Conservation (phyloP, 192 early-diverging fungal genomes). For the Coemansia aciculifera region DNA sequence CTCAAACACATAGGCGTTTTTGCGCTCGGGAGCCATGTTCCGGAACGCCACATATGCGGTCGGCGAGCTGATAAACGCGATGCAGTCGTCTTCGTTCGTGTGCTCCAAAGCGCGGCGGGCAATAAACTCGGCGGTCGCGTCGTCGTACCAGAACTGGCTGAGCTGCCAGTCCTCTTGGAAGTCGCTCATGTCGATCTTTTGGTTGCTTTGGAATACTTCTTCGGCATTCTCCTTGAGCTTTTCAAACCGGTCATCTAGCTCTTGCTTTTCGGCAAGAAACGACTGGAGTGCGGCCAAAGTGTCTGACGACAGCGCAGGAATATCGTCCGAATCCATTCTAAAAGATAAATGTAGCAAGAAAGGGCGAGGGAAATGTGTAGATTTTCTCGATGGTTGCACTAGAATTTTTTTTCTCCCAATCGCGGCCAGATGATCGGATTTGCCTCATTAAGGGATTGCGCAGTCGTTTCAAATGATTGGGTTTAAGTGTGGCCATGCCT, state of each 20-base stretch:
- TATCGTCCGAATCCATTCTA: conserved; percentile 30
- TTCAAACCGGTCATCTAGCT: conserved; percentile 63
- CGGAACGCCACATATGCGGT: conserved; percentile 45
- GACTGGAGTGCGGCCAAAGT: conserved; percentile 61
- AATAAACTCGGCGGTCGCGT: conserved; percentile 53
- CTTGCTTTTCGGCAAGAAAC: conserved; percentile 68
- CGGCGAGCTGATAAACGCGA: conserved; percentile 54
- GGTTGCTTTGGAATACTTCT: conserved; percentile 44
- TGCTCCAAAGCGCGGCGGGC: conserved; percentile 53
- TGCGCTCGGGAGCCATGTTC: conserved; percentile 28
- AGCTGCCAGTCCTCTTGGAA: conserved; percentile 85
- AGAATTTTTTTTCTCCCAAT: background rate
- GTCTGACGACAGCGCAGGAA: conserved; percentile 49
- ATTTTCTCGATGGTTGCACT: background rate
- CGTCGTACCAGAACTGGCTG: conserved; percentile 61
- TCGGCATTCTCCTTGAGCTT: conserved; percentile 58
- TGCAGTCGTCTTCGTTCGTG: conserved; percentile 37
- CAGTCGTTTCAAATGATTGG: background rate
- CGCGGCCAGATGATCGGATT: background rate
- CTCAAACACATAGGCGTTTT: conserved; percentile 66
- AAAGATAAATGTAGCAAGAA: background rate
- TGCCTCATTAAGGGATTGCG: background rate
- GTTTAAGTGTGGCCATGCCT: background rate
- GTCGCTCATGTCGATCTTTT: conserved; percentile 58
- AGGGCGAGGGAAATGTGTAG: background rate